Evolutionary conservation across 306 rosid species (phyloP).

Genomic region (Ceratonia siliqua): DNA sequence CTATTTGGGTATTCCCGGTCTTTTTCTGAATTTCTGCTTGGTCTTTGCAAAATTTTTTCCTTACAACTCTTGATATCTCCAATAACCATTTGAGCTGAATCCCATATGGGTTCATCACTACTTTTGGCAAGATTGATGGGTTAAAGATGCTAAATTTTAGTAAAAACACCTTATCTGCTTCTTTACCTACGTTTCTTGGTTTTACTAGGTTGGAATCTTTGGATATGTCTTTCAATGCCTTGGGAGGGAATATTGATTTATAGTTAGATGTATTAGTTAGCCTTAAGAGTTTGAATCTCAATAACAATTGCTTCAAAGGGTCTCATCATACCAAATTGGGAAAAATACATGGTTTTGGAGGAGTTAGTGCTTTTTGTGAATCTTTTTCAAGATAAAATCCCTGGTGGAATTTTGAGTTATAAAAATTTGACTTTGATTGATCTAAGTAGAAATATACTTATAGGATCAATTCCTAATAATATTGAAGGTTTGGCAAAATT

Average conservation of each 20-base stretch:
- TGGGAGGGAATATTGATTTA: slow-evolving; percentile 36
- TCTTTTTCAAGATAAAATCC: slow-evolving; percentile 37
- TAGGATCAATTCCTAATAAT: slow-evolving; percentile 46
- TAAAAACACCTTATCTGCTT: slow-evolving; percentile 38
- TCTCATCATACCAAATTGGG: slow-evolving; percentile 56
- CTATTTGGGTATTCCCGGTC: slow-evolving; percentile 43
- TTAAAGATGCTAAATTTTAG: slow-evolving; percentile 60
- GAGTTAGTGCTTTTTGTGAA: slow-evolving; percentile 59
- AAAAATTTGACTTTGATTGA: slow-evolving; percentile 59
- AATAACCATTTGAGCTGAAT: slow-evolving; percentile 39
- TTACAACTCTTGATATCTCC: slow-evolving; percentile 68
- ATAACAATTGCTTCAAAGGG: slow-evolving; percentile 31
- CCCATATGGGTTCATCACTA: slow-evolving; percentile 50
- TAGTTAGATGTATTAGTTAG: slow-evolving; percentile 52
- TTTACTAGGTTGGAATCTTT: slow-evolving; percentile 56
- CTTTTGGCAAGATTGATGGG: slow-evolving; percentile 54
- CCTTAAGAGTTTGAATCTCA: slow-evolving; percentile 58
- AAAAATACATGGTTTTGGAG: slow-evolving; percentile 52
- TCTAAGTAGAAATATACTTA: slow-evolving; percentile 31
- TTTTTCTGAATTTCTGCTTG: slow-evolving; percentile 47
- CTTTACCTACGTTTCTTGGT: slow-evolving; percentile 63
- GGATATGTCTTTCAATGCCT: slow-evolving; percentile 53
- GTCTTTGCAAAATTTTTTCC: slow-evolving; percentile 59
- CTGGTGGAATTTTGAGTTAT: slow-evolving; percentile 43
- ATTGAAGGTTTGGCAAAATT: slow-evolving; percentile 62